Percentiles rank a stretch among this genome's conserved stretches.
These are phyloP conservation scores for Umbelopsis vinacea DNA, from an alignment of 192 early-diverging fungal species.

Conservation along the genomic window DNA sequence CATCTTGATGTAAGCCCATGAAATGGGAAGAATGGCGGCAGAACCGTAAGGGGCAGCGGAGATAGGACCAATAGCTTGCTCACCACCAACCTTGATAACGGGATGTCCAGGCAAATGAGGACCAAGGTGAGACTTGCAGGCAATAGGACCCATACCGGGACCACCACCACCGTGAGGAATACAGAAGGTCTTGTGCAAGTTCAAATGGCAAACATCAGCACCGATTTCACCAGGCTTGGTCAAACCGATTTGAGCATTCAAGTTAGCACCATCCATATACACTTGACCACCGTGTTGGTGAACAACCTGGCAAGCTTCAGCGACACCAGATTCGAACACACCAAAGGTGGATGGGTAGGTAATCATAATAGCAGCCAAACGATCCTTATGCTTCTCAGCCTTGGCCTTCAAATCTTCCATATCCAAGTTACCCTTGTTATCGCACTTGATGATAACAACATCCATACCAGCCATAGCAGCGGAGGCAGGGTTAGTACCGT, in stretches of 20 bases:
- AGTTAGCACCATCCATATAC: slow-evolving; percentile 97
- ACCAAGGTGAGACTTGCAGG: slow-evolving; percentile 83
- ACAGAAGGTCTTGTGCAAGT: slow-evolving; percentile 99
- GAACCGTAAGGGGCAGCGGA: slow-evolving; percentile 98
- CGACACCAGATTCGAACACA: slow-evolving; percentile 92
- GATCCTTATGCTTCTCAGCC: slow-evolving; percentile 85
- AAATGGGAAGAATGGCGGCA: slow-evolving; percentile 94
- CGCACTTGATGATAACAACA: slow-evolving; percentile 93
- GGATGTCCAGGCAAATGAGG: slow-evolving; percentile 95
- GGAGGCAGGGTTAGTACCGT: slow-evolving; percentile 99
- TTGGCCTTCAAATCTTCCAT: slow-evolving; percentile 87
- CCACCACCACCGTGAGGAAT: slow-evolving; percentile 99
- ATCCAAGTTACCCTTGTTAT: slow-evolving; percentile 91
- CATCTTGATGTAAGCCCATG: slow-evolving; percentile 99
- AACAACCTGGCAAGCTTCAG: slow-evolving; percentile 88
- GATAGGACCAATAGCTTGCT: slow-evolving; percentile 87
- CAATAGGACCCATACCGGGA: slow-evolving; percentile 97
- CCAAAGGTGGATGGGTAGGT: slow-evolving; percentile 99
- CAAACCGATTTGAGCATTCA: slow-evolving; percentile 87
- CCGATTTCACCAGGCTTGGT: slow-evolving; percentile 93
- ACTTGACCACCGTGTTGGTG: slow-evolving; percentile 96
- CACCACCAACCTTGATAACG: slow-evolving; percentile 71
- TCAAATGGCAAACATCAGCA: slow-evolving; percentile 99
- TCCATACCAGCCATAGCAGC: slow-evolving; percentile 97
- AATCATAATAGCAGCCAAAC: slow-evolving; percentile 95